Base-by-base conservation (phyloP, 2,329 filamentous ascomycete genomes). In the Epichloe typhina region DNA sequence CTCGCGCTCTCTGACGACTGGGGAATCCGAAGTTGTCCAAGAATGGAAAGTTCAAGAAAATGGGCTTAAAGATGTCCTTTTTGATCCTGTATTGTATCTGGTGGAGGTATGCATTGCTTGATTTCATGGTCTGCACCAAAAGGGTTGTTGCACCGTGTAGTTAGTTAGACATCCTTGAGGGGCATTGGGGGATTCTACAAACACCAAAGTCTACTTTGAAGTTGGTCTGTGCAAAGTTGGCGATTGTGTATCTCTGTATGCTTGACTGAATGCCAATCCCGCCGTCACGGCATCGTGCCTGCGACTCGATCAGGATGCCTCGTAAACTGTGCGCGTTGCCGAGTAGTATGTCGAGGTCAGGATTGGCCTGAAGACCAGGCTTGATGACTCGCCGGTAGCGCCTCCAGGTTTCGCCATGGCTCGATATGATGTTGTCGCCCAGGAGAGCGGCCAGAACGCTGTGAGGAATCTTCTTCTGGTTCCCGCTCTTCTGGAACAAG, bases 341-440 rank as follows among this genome's bases (percentile, higher is more conserved):
- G 21, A 54, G 47, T 35, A 64, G 53, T 5, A 57, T 51, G 40
- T 40, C 52, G 17, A 49, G 53, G 38, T 63, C 61, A 21, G 62
- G 54, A 17, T 39, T 52, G 6, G 54, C 49, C 19, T 69, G 66
- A 35, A 70, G 47, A 0, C 62, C 66, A 0, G 65, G 63, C 47
- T 69, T 67, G 57, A 68, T 59, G 21, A 70, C 60, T 1, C 59
- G 57, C 1, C 58, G 60, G 51, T 65, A 70, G 4, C 57, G 55
- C 51, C 57, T 64, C 68, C 67, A 70, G 2, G 56, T 61, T 8
- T 63, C 58, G 2, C 65, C 67, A 49, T 63, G 61, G 5, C 66
- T 59, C 46, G 64, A 68, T 26, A 70, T 70, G 23, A 70, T 63
- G 42, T 70, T 69, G 47, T 69, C 67, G 5, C 68, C 68, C 0